These are phyloP conservation scores for Fusarium vanettenii DNA, from an alignment of 2,329 filamentous ascomycete genomes.

Conservation along the genomic window DNA sequence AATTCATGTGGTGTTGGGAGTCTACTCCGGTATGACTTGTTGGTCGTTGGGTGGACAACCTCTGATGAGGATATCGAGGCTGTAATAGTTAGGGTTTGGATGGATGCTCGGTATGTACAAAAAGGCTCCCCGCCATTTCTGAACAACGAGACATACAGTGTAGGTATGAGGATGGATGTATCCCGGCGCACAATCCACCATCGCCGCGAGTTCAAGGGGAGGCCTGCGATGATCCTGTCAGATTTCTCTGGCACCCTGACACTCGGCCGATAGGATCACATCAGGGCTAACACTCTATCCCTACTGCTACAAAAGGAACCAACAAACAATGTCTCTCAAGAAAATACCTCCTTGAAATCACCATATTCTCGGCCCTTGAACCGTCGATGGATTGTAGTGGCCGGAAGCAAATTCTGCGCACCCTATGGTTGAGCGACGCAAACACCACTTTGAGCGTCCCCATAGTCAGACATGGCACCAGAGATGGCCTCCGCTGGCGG, in stretches of 20 bases:
- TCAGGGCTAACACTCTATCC: neutral
- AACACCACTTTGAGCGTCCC: neutral
- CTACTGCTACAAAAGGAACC: neutral
- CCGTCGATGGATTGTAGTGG: neutral
- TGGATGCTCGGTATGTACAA: neutral
- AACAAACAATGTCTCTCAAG: accelerated
- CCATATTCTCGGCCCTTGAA: neutral
- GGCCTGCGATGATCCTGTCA: neutral
- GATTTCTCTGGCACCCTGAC: neutral
- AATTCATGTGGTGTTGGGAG: neutral
- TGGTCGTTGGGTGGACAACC: neutral
- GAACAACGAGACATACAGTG: neutral
- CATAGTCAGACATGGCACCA: too few relatives aligned
- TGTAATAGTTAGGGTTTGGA: neutral
- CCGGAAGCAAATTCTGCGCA: neutral
- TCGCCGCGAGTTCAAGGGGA: neutral
- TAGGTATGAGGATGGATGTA: neutral
- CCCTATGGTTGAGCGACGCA: neutral
- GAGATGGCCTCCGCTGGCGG: neutral
- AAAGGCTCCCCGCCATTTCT: accelerated
- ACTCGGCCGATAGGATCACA: neutral
- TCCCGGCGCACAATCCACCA: accelerated
- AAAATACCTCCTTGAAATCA: neutral
- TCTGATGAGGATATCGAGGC: neutral
- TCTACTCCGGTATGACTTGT: neutral